phyloP scores from a whole-genome alignment of 768 basidiomycete genomes.

The Suillus discolor region DNA sequence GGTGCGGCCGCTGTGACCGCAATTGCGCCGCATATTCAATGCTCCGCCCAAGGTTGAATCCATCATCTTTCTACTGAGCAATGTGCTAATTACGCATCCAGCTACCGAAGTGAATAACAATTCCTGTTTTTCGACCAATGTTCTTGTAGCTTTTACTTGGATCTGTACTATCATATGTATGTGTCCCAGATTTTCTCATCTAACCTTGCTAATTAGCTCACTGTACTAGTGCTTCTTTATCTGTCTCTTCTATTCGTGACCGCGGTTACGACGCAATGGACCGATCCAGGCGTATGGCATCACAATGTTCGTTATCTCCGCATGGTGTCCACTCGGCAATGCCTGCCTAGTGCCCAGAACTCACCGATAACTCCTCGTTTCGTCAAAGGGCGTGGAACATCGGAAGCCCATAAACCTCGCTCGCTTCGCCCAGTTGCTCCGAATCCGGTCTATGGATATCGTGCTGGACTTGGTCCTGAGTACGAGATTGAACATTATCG shows the following conservation, averaged over 20 bases:
- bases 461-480: conserved; percentile 41
- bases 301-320: conserved; percentile 48
- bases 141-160: conserved; percentile 67
- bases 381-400: conserved; percentile 32
- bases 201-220: conserved; percentile 6
- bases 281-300: conserved; percentile 55
- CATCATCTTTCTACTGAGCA: not conserved
- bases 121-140: conserved; percentile 52
- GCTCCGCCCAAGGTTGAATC: conserved; percentile 32
- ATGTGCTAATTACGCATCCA: conserved; percentile 3
- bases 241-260: conserved; percentile 50
- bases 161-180: conserved; percentile 43
- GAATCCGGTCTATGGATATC: conserved; percentile 35
- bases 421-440: conserved; percentile 42
- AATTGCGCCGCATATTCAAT: conserved; percentile 38
- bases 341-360: conserved; percentile 37
- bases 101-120: conserved; percentile 4
- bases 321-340: conserved; percentile 29
- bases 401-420: conserved; percentile 45
- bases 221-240: conserved; percentile 56
- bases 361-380: conserved; percentile 40
- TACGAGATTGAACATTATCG: conserved; percentile 52
- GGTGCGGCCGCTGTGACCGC: conserved; percentile 54
- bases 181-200: conserved; percentile 21
- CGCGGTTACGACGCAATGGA: conserved; percentile 42